Conservation (phyloP, 352 stramenopile species). For the Globisporangium viniferum region DNA sequence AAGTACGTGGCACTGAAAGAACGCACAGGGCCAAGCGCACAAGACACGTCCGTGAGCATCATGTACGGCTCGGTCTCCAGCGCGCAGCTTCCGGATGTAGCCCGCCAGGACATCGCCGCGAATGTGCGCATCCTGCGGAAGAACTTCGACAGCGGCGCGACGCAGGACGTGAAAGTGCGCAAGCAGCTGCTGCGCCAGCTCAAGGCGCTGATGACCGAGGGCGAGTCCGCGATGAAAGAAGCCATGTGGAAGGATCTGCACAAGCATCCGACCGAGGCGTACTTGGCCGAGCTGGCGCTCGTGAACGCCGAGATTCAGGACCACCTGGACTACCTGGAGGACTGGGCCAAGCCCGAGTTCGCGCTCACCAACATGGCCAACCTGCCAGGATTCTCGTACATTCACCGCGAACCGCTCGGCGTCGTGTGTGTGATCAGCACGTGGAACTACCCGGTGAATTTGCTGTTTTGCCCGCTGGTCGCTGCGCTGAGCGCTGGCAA, state of each 20-base stretch:
- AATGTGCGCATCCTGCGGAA: constrained; percentile 49
- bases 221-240: constrained; percentile 37
- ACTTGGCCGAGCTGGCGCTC: constrained; percentile 44
- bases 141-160: constrained; percentile 46
- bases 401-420: constrained; percentile 68
- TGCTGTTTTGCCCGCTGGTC: constrained; percentile 75
- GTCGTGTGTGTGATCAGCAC: constrained; percentile 88
- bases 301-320: constrained; percentile 70
- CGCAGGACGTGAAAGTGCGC: constrained; percentile 39
- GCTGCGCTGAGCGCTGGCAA: constrained; percentile 90
- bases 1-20: background rate
- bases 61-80: constrained; percentile 26
- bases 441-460: constrained; percentile 92
- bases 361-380: constrained; percentile 51
- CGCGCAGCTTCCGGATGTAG: constrained; percentile 36
- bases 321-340: constrained; percentile 64
- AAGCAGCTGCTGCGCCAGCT: constrained; percentile 48
- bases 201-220: constrained; percentile 49
- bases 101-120: constrained; percentile 43
- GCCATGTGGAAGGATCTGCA: constrained; percentile 67
- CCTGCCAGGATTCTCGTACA: constrained; percentile 55
- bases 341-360: constrained; percentile 55
- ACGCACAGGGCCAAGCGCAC: background rate
- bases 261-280: constrained; percentile 69
- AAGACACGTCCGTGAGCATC: constrained; percentile 53